Evolutionary conservation across 257 asterid species (phyloP).

Genomic region (Nicotiana undulata): DNA sequence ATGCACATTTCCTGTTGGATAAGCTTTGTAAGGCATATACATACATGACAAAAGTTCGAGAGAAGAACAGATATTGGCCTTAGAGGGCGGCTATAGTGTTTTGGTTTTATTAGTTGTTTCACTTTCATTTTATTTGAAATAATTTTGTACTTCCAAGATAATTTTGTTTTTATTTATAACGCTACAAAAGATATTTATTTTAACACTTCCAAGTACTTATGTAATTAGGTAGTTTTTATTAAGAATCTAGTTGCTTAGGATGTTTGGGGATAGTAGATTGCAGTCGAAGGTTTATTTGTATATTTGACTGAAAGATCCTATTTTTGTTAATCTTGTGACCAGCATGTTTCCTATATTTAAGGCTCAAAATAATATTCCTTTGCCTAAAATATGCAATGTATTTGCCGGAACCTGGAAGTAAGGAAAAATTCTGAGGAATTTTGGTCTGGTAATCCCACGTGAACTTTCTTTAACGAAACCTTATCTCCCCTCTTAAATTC

Average conservation of each 20-base stretch:
- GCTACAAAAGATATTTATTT: too few species aligned
- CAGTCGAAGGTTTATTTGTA: background rate
- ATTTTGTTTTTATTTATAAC: too few species aligned
- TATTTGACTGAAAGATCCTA: background rate
- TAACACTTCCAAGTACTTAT: too few species aligned
- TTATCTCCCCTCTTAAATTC: background rate
- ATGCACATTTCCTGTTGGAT: background rate
- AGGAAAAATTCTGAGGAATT: conserved; percentile 2
- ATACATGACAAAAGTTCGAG: background rate
- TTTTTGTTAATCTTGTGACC: background rate
- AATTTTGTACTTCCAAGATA: background rate
- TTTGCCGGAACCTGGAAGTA: background rate
- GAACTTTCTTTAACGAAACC: background rate
- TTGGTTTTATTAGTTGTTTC: conserved; percentile 3
- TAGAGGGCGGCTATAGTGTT: background rate
- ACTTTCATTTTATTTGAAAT: background rate
- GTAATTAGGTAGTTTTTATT: too few species aligned
- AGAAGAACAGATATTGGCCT: background rate
- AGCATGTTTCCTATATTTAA: conserved; percentile 7
- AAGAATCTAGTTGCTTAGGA: too few species aligned
- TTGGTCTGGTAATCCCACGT: background rate
- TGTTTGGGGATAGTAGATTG: too few species aligned
- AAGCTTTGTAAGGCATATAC: background rate
- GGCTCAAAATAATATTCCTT: background rate
- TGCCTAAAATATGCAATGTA: background rate